phyloP scores from a whole-genome alignment of 805 yeast species.

The Candida tibetensis region DNA sequence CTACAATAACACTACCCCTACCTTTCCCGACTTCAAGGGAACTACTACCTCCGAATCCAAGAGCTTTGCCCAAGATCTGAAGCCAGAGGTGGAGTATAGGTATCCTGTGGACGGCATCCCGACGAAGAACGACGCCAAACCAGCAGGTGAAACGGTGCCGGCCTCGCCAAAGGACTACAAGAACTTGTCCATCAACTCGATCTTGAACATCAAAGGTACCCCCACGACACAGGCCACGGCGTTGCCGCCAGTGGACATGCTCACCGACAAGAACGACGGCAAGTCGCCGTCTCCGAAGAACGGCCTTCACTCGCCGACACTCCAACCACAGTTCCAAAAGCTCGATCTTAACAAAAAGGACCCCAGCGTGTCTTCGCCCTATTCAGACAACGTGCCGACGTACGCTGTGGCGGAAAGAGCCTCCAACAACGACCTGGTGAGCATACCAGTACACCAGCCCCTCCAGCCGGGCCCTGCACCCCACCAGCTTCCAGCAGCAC shows the following conservation, averaged over 20 bases:
- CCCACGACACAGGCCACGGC: not conserved
- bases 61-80: not conserved
- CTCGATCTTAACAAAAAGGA: not conserved
- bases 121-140: conserved; percentile 2
- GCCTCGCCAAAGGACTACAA: conserved; percentile 8
- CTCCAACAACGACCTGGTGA: not conserved
- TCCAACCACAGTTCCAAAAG: not conserved
- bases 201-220: conserved; percentile 5
- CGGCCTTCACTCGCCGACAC: not conserved
- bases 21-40: not conserved
- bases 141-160: not conserved
- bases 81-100: not conserved
- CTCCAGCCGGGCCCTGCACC: not conserved
- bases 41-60: not conserved
- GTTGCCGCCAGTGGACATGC: not conserved
- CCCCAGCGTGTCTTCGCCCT: not conserved
- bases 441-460: not conserved
- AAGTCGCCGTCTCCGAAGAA: conserved; percentile 1
- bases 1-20: not conserved
- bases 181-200: conserved; percentile 10
- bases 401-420: not conserved
- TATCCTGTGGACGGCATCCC: not conserved
- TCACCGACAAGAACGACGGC: not conserved
- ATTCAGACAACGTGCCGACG: not conserved
- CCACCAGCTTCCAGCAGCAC: not conserved